A percentile compares a stretch with the other conserved stretches of the same genome.
These are phyloP conservation scores for Cystodermella granulosa DNA, from an alignment of 1,284 basidiomycete genomes.

Conservation along the genomic window DNA sequence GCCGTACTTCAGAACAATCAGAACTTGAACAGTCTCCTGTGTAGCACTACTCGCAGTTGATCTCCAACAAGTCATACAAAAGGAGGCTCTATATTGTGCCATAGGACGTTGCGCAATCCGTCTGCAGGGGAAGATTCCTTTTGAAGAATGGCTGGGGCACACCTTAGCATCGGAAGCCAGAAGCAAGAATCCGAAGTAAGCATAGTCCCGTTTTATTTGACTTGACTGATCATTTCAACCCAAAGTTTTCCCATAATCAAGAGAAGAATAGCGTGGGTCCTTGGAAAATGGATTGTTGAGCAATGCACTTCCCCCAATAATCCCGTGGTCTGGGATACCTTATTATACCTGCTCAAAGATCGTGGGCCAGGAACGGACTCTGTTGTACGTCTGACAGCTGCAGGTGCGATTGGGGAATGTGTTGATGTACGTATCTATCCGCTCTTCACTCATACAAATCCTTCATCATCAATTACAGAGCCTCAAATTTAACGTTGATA, in stretches of 20 bases:
- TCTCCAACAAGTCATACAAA: slow-evolving; percentile 65
- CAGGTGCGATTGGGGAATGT: slow-evolving; percentile 69
- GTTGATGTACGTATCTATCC: slow-evolving; percentile 60
- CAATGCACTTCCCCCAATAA: slow-evolving; percentile 59
- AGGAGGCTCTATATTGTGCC: slow-evolving; percentile 85
- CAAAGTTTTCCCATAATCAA: slow-evolving; percentile 80
- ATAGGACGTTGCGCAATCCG: slow-evolving; percentile 74
- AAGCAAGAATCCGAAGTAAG: slow-evolving; percentile 54
- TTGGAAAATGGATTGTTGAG: slow-evolving; percentile 79
- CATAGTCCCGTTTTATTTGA: slow-evolving; percentile 4
- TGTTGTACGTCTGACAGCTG: slow-evolving; percentile 79
- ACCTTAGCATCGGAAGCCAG: slow-evolving; percentile 56
- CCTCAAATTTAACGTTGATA: slow-evolving; percentile 51
- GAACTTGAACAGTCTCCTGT: slow-evolving; percentile 4
- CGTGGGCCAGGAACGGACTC: slow-evolving; percentile 66
- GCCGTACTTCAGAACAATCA: slow-evolving; percentile 1
- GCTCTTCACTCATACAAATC: slow-evolving; percentile 5
- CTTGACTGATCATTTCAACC: neutral
- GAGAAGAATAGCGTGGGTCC: slow-evolving; percentile 82
- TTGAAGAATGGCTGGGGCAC: slow-evolving; percentile 61
- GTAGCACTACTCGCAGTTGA: slow-evolving; percentile 55
- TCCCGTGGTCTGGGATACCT: slow-evolving; percentile 70
- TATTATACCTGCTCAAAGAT: slow-evolving; percentile 69
- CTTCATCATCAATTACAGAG: slow-evolving; percentile 42
- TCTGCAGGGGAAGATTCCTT: slow-evolving; percentile 62